Conservation (phyloP, 2,329 filamentous ascomycete genomes). For the Colletotrichum zoysiae region DNA sequence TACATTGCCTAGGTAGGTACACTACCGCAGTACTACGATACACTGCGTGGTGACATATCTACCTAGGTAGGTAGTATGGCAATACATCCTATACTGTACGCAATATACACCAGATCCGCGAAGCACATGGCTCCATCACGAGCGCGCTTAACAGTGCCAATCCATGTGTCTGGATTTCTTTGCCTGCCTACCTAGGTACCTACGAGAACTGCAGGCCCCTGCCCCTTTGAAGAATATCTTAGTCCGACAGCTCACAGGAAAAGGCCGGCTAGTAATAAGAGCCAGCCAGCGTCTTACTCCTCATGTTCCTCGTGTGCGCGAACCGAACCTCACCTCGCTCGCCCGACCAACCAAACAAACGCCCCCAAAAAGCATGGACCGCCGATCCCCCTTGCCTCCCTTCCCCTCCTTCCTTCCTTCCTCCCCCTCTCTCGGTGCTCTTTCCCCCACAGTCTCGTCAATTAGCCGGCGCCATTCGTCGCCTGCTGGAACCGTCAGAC, state of each 20-base stretch:
- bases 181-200: background rate
- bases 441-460: conserved; percentile 14
- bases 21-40: background rate
- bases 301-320: background rate
- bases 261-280: background rate
- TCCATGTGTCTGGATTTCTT: conserved; percentile 6
- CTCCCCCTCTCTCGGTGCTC: background rate
- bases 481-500: conserved; percentile 12
- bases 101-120: background rate
- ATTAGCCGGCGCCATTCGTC: background rate
- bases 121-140: conserved; percentile 13
- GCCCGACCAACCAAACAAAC: conserved; percentile 6
- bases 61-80: too few species aligned
- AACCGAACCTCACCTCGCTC: background rate
- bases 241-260: too few species aligned
- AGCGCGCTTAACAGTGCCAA: conserved; percentile 7
- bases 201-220: conserved; percentile 10
- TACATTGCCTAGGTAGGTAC: too few species aligned
- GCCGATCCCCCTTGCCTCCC: conserved; percentile 33
- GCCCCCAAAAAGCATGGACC: conserved; percentile 29
- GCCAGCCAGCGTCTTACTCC: background rate
- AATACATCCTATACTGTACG: too few species aligned
- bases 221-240: background rate
- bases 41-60: background rate
- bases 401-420: background rate